phyloP scores from a whole-genome alignment of 1,284 basidiomycete species.

The Moniliella sp. region DNA sequence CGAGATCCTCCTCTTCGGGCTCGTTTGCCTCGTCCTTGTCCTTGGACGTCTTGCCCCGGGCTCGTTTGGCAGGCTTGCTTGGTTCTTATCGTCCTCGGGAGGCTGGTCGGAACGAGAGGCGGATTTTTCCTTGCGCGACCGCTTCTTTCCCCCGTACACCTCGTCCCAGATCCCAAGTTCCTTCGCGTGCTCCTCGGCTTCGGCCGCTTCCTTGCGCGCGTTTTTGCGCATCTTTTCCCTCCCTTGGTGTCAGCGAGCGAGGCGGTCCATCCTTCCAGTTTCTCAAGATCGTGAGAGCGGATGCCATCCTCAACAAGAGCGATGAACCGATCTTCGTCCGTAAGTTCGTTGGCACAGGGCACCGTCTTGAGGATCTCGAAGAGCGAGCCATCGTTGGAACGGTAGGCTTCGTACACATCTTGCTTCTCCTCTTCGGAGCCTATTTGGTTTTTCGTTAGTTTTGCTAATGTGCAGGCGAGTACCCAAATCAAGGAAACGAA shows the following conservation, averaged over 20 bases:
- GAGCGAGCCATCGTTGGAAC: slow-evolving; percentile 12
- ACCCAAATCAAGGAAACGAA: no score
- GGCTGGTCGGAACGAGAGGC: no score
- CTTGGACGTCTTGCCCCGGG: no score
- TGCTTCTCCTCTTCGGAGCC: slow-evolving; percentile 21
- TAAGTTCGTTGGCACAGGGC: slow-evolving; percentile 1
- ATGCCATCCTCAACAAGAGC: slow-evolving; percentile 8
- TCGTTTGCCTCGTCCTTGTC: no score
- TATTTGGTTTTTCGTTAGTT: no score
- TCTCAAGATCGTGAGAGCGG: slow-evolving; percentile 8
- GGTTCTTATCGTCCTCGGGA: no score
- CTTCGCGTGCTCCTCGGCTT: slow-evolving; percentile 3
- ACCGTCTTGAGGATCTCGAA: slow-evolving; percentile 6
- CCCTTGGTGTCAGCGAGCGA: slow-evolving; percentile 1
- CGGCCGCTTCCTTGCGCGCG: slow-evolving; percentile 2
- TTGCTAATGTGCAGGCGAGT: no score
- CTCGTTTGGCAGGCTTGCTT: no score
- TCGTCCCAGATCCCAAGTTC: slow-evolving; percentile 29
- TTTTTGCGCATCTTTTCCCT: neutral
- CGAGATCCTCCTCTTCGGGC: slow-evolving; percentile 13
- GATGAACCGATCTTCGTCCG: slow-evolving; percentile 3
- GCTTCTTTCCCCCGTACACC: no score
- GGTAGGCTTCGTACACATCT: slow-evolving; percentile 24
- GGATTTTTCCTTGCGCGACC: no score
- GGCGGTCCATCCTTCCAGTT: slow-evolving; percentile 2